These are phyloP conservation scores for Thermochaetoides thermophila DNA, from an alignment of 495 filamentous ascomycete genomes.

Conservation along the genomic window DNA sequence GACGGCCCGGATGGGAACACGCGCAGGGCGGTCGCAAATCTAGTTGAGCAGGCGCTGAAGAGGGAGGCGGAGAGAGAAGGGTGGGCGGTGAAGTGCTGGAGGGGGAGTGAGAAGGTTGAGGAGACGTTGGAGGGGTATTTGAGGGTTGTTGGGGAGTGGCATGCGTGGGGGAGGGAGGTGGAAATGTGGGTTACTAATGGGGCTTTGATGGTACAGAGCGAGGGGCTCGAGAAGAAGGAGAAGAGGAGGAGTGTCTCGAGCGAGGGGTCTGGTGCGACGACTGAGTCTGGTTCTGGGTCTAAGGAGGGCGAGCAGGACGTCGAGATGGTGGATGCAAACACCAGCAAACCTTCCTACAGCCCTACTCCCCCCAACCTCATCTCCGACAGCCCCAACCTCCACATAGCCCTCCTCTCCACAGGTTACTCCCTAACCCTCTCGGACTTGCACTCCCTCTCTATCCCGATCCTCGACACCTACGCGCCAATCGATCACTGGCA, in stretches of 20 bases:
- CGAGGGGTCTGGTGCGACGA: too few species aligned
- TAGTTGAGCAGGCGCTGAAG: constrained; percentile 45
- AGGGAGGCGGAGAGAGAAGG: constrained; percentile 30
- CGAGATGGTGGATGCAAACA: too few species aligned
- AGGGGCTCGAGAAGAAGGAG: too few species aligned
- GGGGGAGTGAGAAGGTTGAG: too few species aligned
- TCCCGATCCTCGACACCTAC: constrained; percentile 66
- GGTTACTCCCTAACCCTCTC: constrained; percentile 64
- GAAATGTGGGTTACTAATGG: constrained; percentile 2
- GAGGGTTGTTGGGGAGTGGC: constrained; percentile 4
- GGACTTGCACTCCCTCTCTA: constrained; percentile 53
- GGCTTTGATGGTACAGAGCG: too few species aligned
- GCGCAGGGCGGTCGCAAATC: constrained; percentile 39
- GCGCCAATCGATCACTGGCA: constrained; percentile 87
- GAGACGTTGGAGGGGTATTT: too few species aligned
- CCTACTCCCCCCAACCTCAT: neutral
- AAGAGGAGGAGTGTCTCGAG: too few species aligned
- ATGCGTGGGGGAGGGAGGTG: constrained; percentile 4
- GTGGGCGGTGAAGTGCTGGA: constrained; percentile 43
- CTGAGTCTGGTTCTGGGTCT: too few species aligned
- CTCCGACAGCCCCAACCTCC: constrained; percentile 16
- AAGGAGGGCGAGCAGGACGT: too few species aligned
- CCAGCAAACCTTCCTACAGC: too few species aligned
- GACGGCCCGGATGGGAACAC: constrained; percentile 52
- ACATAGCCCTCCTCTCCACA: constrained; percentile 54